A percentile compares a stretch with the other conserved stretches of the same genome.
Conservation (phyloP, 2,329 filamentous ascomycete species). For the Exophiala calicioides region DNA sequence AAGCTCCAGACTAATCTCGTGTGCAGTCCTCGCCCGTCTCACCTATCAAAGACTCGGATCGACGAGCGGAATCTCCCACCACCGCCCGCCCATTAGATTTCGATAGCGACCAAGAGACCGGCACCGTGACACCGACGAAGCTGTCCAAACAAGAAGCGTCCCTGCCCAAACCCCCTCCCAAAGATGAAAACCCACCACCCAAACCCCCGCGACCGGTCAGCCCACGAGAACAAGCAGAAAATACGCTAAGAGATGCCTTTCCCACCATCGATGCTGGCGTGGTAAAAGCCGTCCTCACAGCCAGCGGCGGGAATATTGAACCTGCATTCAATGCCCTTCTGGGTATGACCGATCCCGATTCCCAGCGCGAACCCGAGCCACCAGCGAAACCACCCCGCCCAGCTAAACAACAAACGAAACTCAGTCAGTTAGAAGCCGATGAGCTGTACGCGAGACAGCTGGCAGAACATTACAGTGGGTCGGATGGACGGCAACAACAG, state of each 20-base stretch:
- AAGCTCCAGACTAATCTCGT: constrained; percentile 8
- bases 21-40: constrained; percentile 29
- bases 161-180: constrained; percentile 31
- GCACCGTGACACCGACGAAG: constrained; percentile 31
- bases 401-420: constrained; percentile 53
- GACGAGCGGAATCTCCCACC: constrained; percentile 53
- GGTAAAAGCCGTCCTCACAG: constrained; percentile 82
- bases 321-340: constrained; percentile 93
- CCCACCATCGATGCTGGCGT: constrained; percentile 77
- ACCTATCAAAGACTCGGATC: constrained; percentile 30
- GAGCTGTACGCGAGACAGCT: constrained; percentile 90
- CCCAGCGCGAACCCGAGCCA: constrained; percentile 62
- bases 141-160: constrained; percentile 33
- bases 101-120: constrained; percentile 56
- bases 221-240: constrained; percentile 80
- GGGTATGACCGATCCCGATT: constrained; percentile 76
- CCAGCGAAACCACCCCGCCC: constrained; percentile 81
- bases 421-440: constrained; percentile 84
- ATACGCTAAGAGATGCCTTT: constrained; percentile 90
- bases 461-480: constrained; percentile 78
- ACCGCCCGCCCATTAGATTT: constrained; percentile 60
- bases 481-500: constrained; percentile 32
- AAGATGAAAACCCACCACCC: constrained; percentile 56
- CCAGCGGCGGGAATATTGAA: constrained; percentile 84
- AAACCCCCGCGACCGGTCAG: constrained; percentile 84